Evolutionary conservation across 495 filamentous ascomycete species (phyloP), one percentile per base, ranked within the genome.

Genomic region (Peziza echinospora): DNA sequence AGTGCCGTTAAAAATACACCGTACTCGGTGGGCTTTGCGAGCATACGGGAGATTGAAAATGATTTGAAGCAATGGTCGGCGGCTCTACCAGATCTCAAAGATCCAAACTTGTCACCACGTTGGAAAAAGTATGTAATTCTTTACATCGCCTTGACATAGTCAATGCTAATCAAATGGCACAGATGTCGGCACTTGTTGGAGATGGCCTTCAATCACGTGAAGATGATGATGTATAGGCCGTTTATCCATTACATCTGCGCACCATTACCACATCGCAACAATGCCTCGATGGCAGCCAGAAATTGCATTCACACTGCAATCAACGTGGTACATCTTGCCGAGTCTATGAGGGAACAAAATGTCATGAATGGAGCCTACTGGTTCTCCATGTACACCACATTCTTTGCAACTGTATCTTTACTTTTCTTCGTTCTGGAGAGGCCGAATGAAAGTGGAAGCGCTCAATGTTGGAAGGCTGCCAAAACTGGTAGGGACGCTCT

Each of bases 331-430:
- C 87, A 93, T 60, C 89, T 93, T 48, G 82, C 80, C 2, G 75
- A 74, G 23, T 80, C 89, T 51, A 94, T 96, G 75, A 83, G 86
- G 50, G 80, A 77, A 55, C 71, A 76, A 51, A 78, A 77, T 0
- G 67, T 91, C 9, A 70, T 97, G 21, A 80, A 82, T 53, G 89
- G 89, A 0, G 82, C 85, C 0, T 93, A 86, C 63, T 97, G 89
- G 89, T 94, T 93, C 54, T 81, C 80, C 42, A 84, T 93, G 64
- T 96, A 94, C 53, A 92, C 89, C 2, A 82, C 84, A 11, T 96
- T 93, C 64, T 96, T 93, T 60, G 79, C 85, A 21, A 84, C 94
- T 39, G 67, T 97, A 8, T 84, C 85, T 0, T 64, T 96, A 47
- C 66, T 93, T 11, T 97, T 86, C 63, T 94, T 78, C 54, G 83